These are phyloP conservation scores for Cryptococcus deneoformans DNA, from an alignment of 1,284 basidiomycete species.

Conservation along the genomic window DNA sequence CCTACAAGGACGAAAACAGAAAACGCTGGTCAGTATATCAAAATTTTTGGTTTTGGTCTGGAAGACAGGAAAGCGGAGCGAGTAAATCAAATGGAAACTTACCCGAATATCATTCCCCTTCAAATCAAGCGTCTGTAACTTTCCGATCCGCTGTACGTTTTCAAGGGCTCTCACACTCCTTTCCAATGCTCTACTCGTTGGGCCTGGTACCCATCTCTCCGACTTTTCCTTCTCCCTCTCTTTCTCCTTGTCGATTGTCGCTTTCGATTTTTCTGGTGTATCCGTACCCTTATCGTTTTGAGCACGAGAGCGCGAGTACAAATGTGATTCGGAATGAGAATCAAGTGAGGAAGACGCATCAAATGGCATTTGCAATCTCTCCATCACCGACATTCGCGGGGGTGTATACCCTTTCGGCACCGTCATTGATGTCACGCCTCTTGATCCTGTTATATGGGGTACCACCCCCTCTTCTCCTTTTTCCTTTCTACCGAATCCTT, in stretches of 20 bases:
- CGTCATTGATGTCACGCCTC: conserved; percentile 73
- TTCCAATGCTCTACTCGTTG: conserved; percentile 50
- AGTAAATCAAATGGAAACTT: conserved; percentile 34
- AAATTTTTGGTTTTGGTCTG: conserved; percentile 49
- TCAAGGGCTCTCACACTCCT: conserved; percentile 77
- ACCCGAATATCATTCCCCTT: conserved; percentile 84
- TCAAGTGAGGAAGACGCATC: background rate
- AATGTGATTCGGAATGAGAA: background rate
- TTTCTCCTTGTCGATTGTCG: background rate
- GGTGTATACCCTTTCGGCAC: conserved; percentile 46
- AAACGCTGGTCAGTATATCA: too few species aligned
- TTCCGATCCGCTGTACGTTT: conserved; percentile 76
- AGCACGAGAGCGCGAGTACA: background rate
- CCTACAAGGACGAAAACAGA: too few species aligned
- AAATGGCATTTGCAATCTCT: background rate
- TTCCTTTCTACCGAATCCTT: too few species aligned
- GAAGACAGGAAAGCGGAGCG: conserved; percentile 8
- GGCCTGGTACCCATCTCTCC: conserved; percentile 11
- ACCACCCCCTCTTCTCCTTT: too few species aligned
- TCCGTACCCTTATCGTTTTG: too few species aligned
- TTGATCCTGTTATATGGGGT: conserved; percentile 50
- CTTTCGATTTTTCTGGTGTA: too few species aligned
- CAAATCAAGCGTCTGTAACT: conserved; percentile 82
- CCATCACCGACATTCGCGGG: conserved; percentile 16
- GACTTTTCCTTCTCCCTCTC: background rate